phyloP scores from a whole-genome alignment of 2,329 filamentous ascomycete species.

The Emmonsiellopsis sp. region DNA sequence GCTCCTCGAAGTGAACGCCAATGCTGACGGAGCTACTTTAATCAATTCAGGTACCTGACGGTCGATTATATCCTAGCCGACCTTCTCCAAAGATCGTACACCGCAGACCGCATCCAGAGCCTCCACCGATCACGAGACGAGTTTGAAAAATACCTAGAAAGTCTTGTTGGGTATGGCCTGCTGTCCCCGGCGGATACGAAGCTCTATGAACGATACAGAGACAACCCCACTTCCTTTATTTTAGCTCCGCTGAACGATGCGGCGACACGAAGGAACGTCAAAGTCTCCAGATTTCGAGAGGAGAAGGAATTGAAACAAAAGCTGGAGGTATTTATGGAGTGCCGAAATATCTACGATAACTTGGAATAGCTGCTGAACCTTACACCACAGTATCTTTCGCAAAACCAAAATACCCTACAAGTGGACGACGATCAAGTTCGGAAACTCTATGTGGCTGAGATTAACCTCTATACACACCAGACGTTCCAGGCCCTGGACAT shows the following conservation, averaged over 20 bases:
- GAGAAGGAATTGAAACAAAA: slow-evolving; percentile 80
- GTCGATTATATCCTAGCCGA: slow-evolving; percentile 73
- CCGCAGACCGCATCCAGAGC: slow-evolving; percentile 53
- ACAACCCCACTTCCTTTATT: slow-evolving; percentile 63
- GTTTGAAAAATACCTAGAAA: slow-evolving; percentile 70
- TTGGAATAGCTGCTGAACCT: not conserved
- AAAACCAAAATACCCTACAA: slow-evolving; percentile 52
- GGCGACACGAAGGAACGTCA: slow-evolving; percentile 64
- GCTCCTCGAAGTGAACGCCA: no score
- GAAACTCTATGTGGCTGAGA: slow-evolving; percentile 65
- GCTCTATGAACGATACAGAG: slow-evolving; percentile 63
- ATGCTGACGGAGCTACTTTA: no score
- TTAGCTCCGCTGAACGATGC: slow-evolving; percentile 59
- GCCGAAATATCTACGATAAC: not conserved
- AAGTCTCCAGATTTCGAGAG: slow-evolving; percentile 74
- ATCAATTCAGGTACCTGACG: slow-evolving; percentile 54
- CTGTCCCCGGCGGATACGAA: slow-evolving; percentile 56
- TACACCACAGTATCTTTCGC: slow-evolving; percentile 44
- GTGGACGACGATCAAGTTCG: slow-evolving; percentile 80
- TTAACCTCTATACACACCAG: slow-evolving; percentile 65
- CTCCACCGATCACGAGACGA: slow-evolving; percentile 57
- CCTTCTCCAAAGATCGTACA: slow-evolving; percentile 58
- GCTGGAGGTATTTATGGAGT: slow-evolving; percentile 51
- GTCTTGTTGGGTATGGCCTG: slow-evolving; percentile 70
- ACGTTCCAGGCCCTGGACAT: slow-evolving; percentile 83